phyloP scores from a whole-genome alignment of 1,284 basidiomycete species.

The Porodaedalea pini region DNA sequence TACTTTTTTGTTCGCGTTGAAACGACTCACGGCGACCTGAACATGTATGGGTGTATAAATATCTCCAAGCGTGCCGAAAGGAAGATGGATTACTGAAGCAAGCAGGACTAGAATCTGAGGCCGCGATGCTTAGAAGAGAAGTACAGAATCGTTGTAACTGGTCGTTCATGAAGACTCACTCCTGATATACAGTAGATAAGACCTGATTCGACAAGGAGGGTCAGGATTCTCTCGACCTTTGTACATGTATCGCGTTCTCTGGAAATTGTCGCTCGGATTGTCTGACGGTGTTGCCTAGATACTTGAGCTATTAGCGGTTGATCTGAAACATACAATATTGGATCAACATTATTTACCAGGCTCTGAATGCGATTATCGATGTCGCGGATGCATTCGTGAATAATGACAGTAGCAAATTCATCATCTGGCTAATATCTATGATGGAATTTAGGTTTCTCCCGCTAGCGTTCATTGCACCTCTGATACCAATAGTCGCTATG shows the following conservation, averaged over 20 bases:
- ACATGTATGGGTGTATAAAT: slow-evolving; percentile 1
- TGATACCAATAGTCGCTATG: not conserved
- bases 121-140: too few relatives aligned
- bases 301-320: not conserved
- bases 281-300: not conserved
- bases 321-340: not conserved
- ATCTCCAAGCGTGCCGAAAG: slow-evolving; percentile 4
- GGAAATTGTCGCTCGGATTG: not conserved
- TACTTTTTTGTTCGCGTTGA: not conserved
- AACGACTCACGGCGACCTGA: not conserved
- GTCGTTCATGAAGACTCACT: not conserved
- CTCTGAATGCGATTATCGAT: not conserved
- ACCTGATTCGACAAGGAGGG: slow-evolving; percentile 9
- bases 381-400: slow-evolving; percentile 5
- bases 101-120: not conserved
- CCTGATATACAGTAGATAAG: slow-evolving; percentile 7
- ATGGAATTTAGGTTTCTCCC: not conserved
- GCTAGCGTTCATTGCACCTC: not conserved
- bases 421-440: not conserved
- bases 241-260: not conserved
- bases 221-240: slow-evolving; percentile 2
- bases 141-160: not conserved
- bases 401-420: slow-evolving; percentile 1
- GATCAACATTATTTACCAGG: not conserved
- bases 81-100: slow-evolving; percentile 2